Evolutionary conservation across 805 yeast genomes (phyloP).

Genomic region (Brettanomyces custersianus): DNA sequence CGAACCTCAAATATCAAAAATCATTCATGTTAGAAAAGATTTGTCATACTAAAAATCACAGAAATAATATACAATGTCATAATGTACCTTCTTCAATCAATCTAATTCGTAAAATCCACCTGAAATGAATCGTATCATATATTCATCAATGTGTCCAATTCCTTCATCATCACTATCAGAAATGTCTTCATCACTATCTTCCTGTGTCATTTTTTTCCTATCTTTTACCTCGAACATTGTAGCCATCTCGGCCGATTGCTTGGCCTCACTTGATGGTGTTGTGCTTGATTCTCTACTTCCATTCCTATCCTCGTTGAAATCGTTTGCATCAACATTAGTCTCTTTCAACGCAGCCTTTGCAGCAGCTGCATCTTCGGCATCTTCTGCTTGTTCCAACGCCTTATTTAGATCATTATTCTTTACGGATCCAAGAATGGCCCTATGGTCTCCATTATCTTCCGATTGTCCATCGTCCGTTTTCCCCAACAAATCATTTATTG

Average conservation of each 20-base stretch:
- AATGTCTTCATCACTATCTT: slow-evolving; percentile 17
- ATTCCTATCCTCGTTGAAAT: slow-evolving; percentile 50
- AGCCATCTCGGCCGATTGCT: slow-evolving; percentile 15
- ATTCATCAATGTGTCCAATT: slow-evolving; percentile 85
- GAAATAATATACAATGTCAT: neutral
- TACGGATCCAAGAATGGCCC: slow-evolving; percentile 9
- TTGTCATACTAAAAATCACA: too few species aligned
- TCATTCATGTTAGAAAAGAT: too few species aligned
- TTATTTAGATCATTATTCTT: slow-evolving; percentile 20
- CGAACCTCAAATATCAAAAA: too few species aligned
- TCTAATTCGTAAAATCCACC: slow-evolving; percentile 65
- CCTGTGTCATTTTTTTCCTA: slow-evolving; percentile 12
- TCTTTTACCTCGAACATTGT: slow-evolving; percentile 11
- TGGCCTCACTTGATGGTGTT: slow-evolving; percentile 6
- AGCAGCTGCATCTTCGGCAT: slow-evolving; percentile 83
- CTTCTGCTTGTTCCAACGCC: slow-evolving; percentile 86
- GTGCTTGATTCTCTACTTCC: slow-evolving; percentile 16
- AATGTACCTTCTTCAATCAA: neutral
- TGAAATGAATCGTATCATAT: slow-evolving; percentile 87
- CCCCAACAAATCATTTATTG: slow-evolving; percentile 79
- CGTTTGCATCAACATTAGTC: slow-evolving; percentile 75
- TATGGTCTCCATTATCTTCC: slow-evolving; percentile 39
- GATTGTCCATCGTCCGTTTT: slow-evolving; percentile 24
- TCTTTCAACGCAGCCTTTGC: slow-evolving; percentile 86
- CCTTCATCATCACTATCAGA: slow-evolving; percentile 50